Evolutionary conservation across 768 basidiomycete species (phyloP).

Genomic region (Psilocybe tampanensis): DNA sequence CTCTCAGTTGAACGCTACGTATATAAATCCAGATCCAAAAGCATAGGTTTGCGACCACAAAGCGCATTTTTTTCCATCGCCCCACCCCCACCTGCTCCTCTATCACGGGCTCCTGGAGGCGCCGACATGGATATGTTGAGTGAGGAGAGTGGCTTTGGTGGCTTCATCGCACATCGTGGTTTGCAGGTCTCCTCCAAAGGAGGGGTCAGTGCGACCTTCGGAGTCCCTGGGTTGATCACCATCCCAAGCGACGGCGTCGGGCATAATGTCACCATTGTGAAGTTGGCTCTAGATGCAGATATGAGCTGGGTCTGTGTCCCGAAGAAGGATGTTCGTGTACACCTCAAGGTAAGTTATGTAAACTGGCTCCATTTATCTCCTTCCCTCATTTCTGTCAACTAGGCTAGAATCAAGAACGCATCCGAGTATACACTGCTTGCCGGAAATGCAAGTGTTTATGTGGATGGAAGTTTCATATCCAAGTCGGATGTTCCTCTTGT

Average conservation of each 20-base stretch:
- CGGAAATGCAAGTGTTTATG: constrained; percentile 52
- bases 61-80: neutral
- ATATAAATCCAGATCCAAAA: constrained; percentile 31
- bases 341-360: constrained; percentile 33
- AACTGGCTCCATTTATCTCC: too few species aligned
- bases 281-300: constrained; percentile 36
- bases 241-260: constrained; percentile 37
- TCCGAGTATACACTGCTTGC: constrained; percentile 54
- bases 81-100: neutral
- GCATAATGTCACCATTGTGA: constrained; percentile 40
- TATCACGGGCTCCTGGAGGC: neutral
- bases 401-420: constrained; percentile 42
- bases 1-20: constrained; percentile 21
- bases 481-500: constrained; percentile 43
- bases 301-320: constrained; percentile 37
- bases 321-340: constrained; percentile 39
- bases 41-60: neutral
- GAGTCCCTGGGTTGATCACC: constrained; percentile 32
- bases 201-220: constrained; percentile 39
- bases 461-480: constrained; percentile 60
- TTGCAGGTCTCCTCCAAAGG: constrained; percentile 33
- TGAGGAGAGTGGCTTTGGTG: neutral
- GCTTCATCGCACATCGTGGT: constrained; percentile 1
- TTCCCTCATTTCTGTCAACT: neutral
- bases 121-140: neutral